Base-by-base conservation (phyloP, 2,329 filamentous ascomycete genomes). In the Alternaria gaisen region DNA sequence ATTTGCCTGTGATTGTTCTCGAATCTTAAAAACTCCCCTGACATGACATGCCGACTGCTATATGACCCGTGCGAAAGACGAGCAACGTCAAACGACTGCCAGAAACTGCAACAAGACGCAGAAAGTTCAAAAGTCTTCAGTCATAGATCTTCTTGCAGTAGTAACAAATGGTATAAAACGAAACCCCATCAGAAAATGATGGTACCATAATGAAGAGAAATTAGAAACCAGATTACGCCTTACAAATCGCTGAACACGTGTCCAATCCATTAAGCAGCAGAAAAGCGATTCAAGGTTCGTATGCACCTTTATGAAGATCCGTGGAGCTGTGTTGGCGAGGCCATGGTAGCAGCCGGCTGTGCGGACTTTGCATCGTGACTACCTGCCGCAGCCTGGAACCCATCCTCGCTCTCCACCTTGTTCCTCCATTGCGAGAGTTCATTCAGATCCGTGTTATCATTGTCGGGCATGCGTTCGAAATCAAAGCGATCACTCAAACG, bases 401-500 rank as follows among this genome's bases (percentile, higher is more conserved):
- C 70, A 44, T 76, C 72, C 16, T 77, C 74, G 14, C 72, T 50
- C 48, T 75, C 69, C 61, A 76, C 71, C 8, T 70, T 69, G 43
- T 72, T 69, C 47, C 74, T 69, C 78, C 77, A 80, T n/a, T 73
- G 69, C 24, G 73, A 68, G 18, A 79, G 69, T 50, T 77, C 74
- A 52, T 70, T 72, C 14, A 77, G 38, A 18, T 75, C 74, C 34
- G 67, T 70, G 43, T 73, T 72, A 46, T 75, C 74, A 22, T 64
- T 78, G 3, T 77, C 79, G 9, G 80, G 78, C 1, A 77, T 80
- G 40, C 78, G 82, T 58, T 97, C 94, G 70, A 96, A 94, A 75
- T 97, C 94, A 71, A 97, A 96, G 53, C 91, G 89, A 73, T 90
- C 94, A 79, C 92, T 97, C 44, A 97, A 83, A 24, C 95, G 90